Evolutionary conservation across 1,284 basidiomycete genomes (phyloP).

Genomic region (Earliella scabrosa): DNA sequence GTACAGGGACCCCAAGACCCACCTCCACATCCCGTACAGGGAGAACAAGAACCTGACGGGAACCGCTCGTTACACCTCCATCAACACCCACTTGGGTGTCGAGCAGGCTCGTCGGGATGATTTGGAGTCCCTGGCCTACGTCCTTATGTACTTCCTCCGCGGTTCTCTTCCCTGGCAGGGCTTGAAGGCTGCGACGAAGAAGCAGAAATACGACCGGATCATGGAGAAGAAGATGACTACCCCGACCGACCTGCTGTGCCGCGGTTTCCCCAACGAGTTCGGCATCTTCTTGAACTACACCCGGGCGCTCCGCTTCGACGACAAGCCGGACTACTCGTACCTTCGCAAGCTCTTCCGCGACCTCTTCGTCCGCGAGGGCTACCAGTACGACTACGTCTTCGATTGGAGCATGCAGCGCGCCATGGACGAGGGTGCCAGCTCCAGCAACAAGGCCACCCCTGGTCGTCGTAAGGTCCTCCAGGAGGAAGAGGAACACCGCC

Average conservation of each 20-base stretch:
- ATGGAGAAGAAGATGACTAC: slow-evolving; percentile 99
- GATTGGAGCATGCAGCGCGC: slow-evolving; percentile 94
- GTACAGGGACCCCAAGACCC: slow-evolving; percentile 99
- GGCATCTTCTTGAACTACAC: slow-evolving; percentile 98
- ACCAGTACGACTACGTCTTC: slow-evolving; percentile 98
- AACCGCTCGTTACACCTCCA: slow-evolving; percentile 98
- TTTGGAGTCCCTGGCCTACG: slow-evolving; percentile 94
- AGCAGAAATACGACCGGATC: slow-evolving; percentile 99
- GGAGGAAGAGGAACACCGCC: slow-evolving; percentile 77
- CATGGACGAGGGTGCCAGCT: slow-evolving; percentile 64
- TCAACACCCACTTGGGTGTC: slow-evolving; percentile 98
- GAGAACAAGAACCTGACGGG: slow-evolving; percentile 99
- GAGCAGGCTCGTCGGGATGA: slow-evolving; percentile 97
- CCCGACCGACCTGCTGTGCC: slow-evolving; percentile 93
- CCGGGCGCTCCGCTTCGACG: slow-evolving; percentile 95
- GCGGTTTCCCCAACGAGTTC: slow-evolving; percentile 97
- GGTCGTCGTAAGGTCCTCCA: slow-evolving; percentile 77
- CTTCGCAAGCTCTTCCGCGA: slow-evolving; percentile 98
- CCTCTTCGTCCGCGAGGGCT: slow-evolving; percentile 95
- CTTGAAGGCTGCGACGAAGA: slow-evolving; percentile 97
- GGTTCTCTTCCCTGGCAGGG: slow-evolving; percentile 98
- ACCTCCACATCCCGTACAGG: slow-evolving; percentile 98
- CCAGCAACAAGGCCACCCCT: slow-evolving; percentile 61
- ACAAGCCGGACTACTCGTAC: slow-evolving; percentile 98
- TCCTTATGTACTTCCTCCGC: slow-evolving; percentile 98